phyloP scores from a whole-genome alignment of 192 early-diverging fungal species.

The Podila verticillata region DNA sequence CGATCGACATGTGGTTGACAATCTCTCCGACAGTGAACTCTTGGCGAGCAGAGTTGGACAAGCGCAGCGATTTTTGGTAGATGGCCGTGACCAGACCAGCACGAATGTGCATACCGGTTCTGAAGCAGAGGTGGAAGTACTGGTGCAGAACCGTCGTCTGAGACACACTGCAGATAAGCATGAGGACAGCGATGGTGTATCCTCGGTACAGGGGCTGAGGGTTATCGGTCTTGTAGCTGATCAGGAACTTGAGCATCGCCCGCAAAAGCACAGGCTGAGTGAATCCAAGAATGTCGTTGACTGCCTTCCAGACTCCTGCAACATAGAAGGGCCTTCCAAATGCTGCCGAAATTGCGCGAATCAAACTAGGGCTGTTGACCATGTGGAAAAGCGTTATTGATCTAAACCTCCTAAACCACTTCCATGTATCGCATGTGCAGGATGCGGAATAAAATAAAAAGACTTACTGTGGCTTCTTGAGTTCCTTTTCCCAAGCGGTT shows the following conservation, averaged over 20 bases:
- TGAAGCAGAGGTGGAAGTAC: constrained; percentile 87
- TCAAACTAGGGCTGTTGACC: constrained; percentile 71
- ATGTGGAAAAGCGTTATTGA: not conserved
- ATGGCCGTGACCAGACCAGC: constrained; percentile 83
- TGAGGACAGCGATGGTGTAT: constrained; percentile 80
- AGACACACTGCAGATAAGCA: constrained; percentile 77
- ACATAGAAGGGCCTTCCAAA: constrained; percentile 75
- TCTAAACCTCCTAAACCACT: not conserved
- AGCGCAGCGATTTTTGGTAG: constrained; percentile 83
- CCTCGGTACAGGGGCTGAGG: constrained; percentile 78
- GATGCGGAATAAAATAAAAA: not conserved
- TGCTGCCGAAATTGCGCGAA: constrained; percentile 66
- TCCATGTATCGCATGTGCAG: not conserved
- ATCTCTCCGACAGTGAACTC: constrained; percentile 71
- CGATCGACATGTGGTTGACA: constrained; percentile 73
- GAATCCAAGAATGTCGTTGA: constrained; percentile 81
- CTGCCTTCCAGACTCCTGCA: constrained; percentile 81
- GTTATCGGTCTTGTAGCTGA: constrained; percentile 62
- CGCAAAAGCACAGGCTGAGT: constrained; percentile 82
- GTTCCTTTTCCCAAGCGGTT: constrained; percentile 75
- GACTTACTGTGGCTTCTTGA: constrained; percentile 57
- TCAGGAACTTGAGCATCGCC: constrained; percentile 74
- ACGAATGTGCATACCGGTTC: constrained; percentile 77
- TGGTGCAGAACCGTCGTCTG: constrained; percentile 90
- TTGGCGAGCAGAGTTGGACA: constrained; percentile 85